These are phyloP conservation scores for Quercus variabilis DNA, from an alignment of 306 rosid genomes.

Conservation along the genomic window DNA sequence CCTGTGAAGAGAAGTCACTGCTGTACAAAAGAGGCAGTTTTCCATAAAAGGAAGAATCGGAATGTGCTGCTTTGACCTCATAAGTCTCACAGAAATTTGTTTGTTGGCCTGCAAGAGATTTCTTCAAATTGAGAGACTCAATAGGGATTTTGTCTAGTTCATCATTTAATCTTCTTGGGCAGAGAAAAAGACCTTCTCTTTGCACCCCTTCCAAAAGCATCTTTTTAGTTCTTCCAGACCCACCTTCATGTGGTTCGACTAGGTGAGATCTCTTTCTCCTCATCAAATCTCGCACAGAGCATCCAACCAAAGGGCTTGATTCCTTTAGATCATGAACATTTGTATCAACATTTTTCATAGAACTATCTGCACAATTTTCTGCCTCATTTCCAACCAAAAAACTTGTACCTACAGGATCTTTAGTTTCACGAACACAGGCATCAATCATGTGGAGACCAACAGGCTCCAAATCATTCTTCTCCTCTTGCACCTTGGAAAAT, in stretches of 20 bases:
- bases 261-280: conserved; percentile 67
- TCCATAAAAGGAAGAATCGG: conserved; percentile 30
- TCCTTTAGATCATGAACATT: conserved; percentile 34
- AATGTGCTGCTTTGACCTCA: conserved; percentile 29
- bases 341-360: conserved; percentile 22
- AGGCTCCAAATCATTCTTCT: conserved; percentile 14
- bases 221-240: conserved; percentile 34
- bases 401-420: conserved; percentile 15
- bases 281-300: conserved; percentile 90
- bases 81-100: conserved; percentile 22
- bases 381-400: conserved; percentile 9
- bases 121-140: conserved; percentile 15
- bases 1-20: conserved; percentile 28
- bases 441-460: conserved; percentile 5
- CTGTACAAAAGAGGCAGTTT: conserved; percentile 30
- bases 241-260: conserved; percentile 39
- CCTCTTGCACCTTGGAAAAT: conserved; percentile 21
- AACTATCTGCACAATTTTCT: background rate
- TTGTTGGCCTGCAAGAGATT: conserved; percentile 26
- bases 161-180: conserved; percentile 29
- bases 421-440: conserved; percentile 6
- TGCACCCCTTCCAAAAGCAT: conserved; percentile 31
- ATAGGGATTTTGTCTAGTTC: conserved; percentile 14
- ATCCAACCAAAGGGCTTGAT: conserved; percentile 28
- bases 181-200: conserved; percentile 30